Evolutionary conservation across 2,329 filamentous ascomycete genomes (phyloP).

Genomic region (Decorospora gaudefroyi): DNA sequence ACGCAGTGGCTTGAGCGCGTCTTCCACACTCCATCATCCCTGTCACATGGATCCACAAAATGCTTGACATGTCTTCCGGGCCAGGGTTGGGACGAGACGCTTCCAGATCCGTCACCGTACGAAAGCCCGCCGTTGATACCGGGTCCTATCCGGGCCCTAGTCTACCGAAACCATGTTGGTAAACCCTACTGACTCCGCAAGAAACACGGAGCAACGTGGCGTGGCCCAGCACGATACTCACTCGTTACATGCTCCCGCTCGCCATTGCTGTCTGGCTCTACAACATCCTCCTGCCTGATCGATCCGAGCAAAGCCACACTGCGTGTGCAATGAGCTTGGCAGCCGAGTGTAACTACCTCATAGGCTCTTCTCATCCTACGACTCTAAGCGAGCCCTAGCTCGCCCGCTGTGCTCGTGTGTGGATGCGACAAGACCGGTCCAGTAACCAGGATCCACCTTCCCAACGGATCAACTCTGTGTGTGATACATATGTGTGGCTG

Average conservation of each 20-base stretch:
- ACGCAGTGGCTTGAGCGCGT: conserved; percentile 14
- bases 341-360: conserved; percentile 22
- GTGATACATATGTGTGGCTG: conserved; percentile 26
- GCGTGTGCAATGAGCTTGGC: conserved; percentile 7
- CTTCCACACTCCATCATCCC: conserved; percentile 23
- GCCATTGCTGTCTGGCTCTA: conserved; percentile 1
- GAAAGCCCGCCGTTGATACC: conserved; percentile 10
- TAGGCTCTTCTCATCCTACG: conserved; percentile 15
- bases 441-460: conserved; percentile 9
- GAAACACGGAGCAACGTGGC: not conserved
- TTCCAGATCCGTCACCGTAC: conserved; percentile 27
- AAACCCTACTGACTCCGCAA: conserved; percentile 2
- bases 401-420: conserved; percentile 19
- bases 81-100: conserved; percentile 17
- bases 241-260: not conserved
- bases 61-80: conserved; percentile 24
- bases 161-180: no score
- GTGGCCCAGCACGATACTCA: no score
- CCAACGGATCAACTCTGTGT: conserved; percentile 16
- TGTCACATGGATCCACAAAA: conserved; percentile 20
- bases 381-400: conserved; percentile 24
- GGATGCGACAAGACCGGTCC: conserved; percentile 13
- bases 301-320: conserved; percentile 4
- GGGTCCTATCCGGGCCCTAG: conserved; percentile 2
- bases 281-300: not conserved